Percentiles rank a stretch among this genome's conserved stretches.
Conservation (phyloP, 768 basidiomycete species). For the Strobilomyces echinocephalus region DNA sequence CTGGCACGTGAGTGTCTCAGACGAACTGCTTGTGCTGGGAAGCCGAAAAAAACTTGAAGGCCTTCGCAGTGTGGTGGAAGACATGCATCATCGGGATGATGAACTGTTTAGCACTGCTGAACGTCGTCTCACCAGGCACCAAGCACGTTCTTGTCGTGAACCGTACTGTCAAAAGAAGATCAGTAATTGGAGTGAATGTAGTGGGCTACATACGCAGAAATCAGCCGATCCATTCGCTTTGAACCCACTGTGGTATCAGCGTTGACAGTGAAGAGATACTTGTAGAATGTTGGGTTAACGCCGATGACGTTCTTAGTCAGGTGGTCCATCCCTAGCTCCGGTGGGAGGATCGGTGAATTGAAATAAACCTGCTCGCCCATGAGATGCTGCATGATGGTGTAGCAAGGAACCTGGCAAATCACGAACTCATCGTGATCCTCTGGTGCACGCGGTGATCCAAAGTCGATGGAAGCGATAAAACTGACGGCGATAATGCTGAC, state of each 20-base stretch:
- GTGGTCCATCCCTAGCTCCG: too few species aligned
- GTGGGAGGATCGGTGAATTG: slow-evolving; percentile 91
- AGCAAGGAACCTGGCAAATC: slow-evolving; percentile 97
- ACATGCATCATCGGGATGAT: slow-evolving; percentile 99
- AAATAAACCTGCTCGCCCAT: too few species aligned
- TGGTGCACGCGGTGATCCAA: slow-evolving; percentile 72
- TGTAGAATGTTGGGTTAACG: slow-evolving; percentile 97
- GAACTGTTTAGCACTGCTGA: slow-evolving; percentile 92
- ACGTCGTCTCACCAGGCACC: slow-evolving; percentile 93
- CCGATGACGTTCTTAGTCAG: slow-evolving; percentile 99
- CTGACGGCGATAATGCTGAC: slow-evolving; percentile 95
- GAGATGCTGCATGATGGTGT: slow-evolving; percentile 67
- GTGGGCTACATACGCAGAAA: slow-evolving; percentile 40
- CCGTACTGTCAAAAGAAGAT: slow-evolving; percentile 58
- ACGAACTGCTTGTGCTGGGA: too few species aligned
- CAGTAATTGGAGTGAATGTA: neutral
- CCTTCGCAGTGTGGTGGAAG: too few species aligned
- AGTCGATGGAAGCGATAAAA: slow-evolving; percentile 87
- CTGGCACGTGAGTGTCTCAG: too few species aligned
- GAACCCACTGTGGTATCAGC: slow-evolving; percentile 94
- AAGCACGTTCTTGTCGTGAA: slow-evolving; percentile 91
- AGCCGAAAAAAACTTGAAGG: too few species aligned
- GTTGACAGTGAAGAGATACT: slow-evolving; percentile 88
- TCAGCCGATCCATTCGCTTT: too few species aligned
- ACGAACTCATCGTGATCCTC: slow-evolving; percentile 97